These are phyloP conservation scores for Collybiopsis confluens DNA, from an alignment of 768 basidiomycete genomes.

Conservation along the genomic window DNA sequence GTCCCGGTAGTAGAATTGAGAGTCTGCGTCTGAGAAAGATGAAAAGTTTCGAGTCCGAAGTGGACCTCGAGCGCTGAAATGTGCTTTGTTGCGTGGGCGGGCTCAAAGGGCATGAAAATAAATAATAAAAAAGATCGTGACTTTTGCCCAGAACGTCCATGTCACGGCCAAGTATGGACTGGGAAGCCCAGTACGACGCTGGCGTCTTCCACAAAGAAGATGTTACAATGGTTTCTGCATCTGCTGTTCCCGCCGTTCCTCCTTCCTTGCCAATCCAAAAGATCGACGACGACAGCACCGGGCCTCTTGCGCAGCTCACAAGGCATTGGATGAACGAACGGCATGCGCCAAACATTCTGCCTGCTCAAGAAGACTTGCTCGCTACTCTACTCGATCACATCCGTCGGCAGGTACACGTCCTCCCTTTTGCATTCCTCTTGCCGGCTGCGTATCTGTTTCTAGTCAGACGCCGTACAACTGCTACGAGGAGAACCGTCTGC, in stretches of 20 bases:
- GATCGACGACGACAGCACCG: constrained; percentile 40
- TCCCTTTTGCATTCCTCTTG: constrained; percentile 1
- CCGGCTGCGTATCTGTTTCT: constrained; percentile 10
- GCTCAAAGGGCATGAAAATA: constrained; percentile 17
- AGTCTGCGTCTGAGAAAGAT: constrained; percentile 41
- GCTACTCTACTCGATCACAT: constrained; percentile 69
- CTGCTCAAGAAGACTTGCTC: constrained; percentile 67
- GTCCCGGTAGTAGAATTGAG: constrained; percentile 48
- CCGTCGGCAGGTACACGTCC: constrained; percentile 66
- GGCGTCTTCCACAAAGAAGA: neutral
- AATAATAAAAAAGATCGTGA: too few relatives aligned
- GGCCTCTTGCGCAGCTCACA: constrained; percentile 61
- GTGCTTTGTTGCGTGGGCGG: constrained; percentile 68
- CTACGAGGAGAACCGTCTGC: constrained; percentile 78
- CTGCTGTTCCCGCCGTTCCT: neutral
- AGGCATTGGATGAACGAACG: constrained; percentile 87
- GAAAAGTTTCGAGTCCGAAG: constrained; percentile 33
- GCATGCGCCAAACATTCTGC: constrained; percentile 75
- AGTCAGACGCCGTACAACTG: constrained; percentile 77
- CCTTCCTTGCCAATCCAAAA: too few relatives aligned
- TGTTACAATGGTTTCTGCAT: constrained; percentile 1
- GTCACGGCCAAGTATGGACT: constrained; percentile 1
- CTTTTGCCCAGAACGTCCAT: too few relatives aligned
- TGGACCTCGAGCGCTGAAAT: constrained; percentile 41
- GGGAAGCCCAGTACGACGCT: constrained; percentile 2